Evolutionary conservation across 495 filamentous ascomycete genomes (phyloP), one percentile per base, ranked within the genome.

Genomic region (Penicillium tannophilum): DNA sequence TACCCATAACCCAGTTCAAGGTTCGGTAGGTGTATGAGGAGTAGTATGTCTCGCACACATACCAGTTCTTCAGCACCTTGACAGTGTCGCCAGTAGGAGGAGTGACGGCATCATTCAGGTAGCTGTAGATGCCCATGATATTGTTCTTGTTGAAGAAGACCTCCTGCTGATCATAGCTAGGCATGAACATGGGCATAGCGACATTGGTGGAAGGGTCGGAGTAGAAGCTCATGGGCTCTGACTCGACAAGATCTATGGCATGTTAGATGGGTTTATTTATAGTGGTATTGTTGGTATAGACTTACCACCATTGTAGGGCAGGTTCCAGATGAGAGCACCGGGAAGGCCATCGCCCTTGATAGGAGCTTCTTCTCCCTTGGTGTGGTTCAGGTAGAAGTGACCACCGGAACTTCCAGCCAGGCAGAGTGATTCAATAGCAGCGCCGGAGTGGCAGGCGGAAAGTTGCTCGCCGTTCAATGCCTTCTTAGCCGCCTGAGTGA

Each of bases 371-470:
- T 54, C 54, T 9, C 59, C 70, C 75, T 50, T 64, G 55, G 14
- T 83, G 71, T 48, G 49, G 55, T 62, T 62, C 19, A 72, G 71
- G 65, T 72, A 85, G 39, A 67, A 67, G 6, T 84, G 58, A 44
- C 63, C 54, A 17, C 83, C 79, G 8, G 63, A 58, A 51, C 20
- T 30, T 45, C 65, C 63, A 39, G 54, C 55, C 54, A 80, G 61
- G 67, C 84, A 87, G 39, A 86, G 71, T 10, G 73, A 77, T 58
- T 84, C 77, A 28, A 79, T 81, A 17, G 76, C 82, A 36, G 84
- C 82, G 11, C 84, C 84, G 24, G 79, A 67, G 60, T 86, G 84
- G 70, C 84, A 86, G 31, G 83, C 66, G 6, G 43, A 43, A 36
- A 82, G 74, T 51, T 71, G 74, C 2, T 68, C 57, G 69, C 69